Evolutionary conservation across 495 filamentous ascomycete genomes (phyloP).

Genomic region (Tuber melanosporum): DNA sequence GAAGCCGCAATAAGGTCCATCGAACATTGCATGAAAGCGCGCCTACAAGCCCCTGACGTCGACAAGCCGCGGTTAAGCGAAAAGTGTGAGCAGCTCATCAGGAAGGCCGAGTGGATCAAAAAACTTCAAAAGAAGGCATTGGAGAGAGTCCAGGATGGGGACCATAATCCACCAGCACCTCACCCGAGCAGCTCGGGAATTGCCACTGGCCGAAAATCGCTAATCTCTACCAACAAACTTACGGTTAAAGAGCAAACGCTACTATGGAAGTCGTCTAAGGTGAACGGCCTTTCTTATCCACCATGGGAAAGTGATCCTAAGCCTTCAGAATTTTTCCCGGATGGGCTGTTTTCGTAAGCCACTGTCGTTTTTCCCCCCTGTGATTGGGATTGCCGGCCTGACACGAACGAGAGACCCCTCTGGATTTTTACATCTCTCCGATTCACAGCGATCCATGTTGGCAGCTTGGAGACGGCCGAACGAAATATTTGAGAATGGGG

Average conservation of each 20-base stretch:
- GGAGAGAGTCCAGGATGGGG: conserved; percentile 21
- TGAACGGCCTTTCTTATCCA: conserved; percentile 74
- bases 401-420: conserved; percentile 55
- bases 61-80: conserved; percentile 56
- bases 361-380: conserved; percentile 25
- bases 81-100: conserved; percentile 62
- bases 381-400: conserved; percentile 26
- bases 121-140: conserved; percentile 23
- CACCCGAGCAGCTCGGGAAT: background rate
- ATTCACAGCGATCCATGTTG: conserved; percentile 63
- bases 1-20: conserved; percentile 64
- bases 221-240: conserved; percentile 57
- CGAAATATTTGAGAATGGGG: conserved; percentile 47
- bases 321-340: conserved; percentile 49
- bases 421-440: conserved; percentile 62
- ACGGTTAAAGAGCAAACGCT: conserved; percentile 71
- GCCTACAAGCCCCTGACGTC: conserved; percentile 49
- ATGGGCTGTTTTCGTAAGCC: conserved; percentile 53
- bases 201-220: conserved; percentile 8
- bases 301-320: conserved; percentile 65
- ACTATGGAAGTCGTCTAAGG: conserved; percentile 64
- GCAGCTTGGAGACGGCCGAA: conserved; percentile 71
- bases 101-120: conserved; percentile 69
- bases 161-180: conserved; percentile 42
- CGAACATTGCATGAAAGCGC: conserved; percentile 70